phyloP scores from a whole-genome alignment of 1,139 yeast species.

The Lodderomyces margitis region DNA sequence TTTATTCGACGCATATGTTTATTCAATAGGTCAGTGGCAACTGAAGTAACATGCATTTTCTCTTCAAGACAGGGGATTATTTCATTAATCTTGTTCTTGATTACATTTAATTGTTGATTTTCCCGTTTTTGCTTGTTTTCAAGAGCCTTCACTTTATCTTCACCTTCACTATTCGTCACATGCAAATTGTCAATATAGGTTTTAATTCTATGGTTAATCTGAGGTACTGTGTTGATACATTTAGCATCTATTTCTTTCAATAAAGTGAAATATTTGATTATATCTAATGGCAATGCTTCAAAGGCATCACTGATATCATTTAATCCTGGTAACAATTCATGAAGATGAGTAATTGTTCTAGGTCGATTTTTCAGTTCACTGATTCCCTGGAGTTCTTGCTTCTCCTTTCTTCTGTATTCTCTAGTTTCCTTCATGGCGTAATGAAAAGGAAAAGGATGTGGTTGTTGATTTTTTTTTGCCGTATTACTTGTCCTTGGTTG shows the following conservation, averaged over 20 bases:
- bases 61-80: slow-evolving; percentile 93
- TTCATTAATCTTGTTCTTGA: slow-evolving; percentile 56
- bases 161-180: neutral
- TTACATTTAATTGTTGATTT: slow-evolving; percentile 25
- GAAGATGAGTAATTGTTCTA: slow-evolving; percentile 29
- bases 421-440: slow-evolving; percentile 2
- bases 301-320: slow-evolving; percentile 90
- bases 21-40: slow-evolving; percentile 76
- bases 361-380: slow-evolving; percentile 5
- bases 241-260: slow-evolving; percentile 94
- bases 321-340: slow-evolving; percentile 73
- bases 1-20: slow-evolving; percentile 73
- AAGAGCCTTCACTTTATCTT: neutral
- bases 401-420: neutral
- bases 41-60: slow-evolving; percentile 94
- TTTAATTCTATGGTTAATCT: slow-evolving; percentile 56
- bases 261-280: slow-evolving; percentile 81
- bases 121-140: slow-evolving; percentile 3
- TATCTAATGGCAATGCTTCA: slow-evolving; percentile 84
- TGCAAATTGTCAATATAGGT: slow-evolving; percentile 51
- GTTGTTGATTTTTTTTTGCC: too few relatives aligned
- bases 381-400: slow-evolving; percentile 1
- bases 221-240: slow-evolving; percentile 74
- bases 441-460: too few relatives aligned
- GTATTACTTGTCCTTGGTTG: too few relatives aligned